Evolutionary conservation across 2,329 filamentous ascomycete genomes (phyloP), one percentile per base, ranked within the genome.

Genomic region (Colletotrichum coccodes): DNA sequence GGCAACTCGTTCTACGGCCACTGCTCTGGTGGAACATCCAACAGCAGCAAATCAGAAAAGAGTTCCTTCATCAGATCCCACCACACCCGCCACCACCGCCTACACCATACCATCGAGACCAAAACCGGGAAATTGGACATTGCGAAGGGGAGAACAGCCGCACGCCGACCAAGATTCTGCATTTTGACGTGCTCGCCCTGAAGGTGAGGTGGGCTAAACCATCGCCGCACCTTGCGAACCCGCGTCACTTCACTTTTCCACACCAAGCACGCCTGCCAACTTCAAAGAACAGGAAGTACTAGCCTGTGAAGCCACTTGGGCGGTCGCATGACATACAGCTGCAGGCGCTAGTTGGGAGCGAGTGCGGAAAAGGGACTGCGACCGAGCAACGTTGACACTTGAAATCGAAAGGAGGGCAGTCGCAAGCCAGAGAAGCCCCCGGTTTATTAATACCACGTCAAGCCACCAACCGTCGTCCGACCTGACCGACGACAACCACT

Each of bases 291-390:
- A 21, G n/a, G 30, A 44, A 30, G 28, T 12, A 46, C 28, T 38
- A 12, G 56, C 18, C 14, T 38, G n/a, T 28, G 23, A 30, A 42
- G 36, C 36, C 52, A 11, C 21, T 46, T 50, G 26, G 11, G 49
- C 52, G 40, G 54, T 60, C 47, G 54, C 47, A 65, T 68, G 54
- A 68, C 49, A 65, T 21, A 28, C 26, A 34, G 40, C 40, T 38
- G 47, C 38, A 59, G 47, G 42, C 65, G 61, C 54, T 49, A 40
- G 44, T 32, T 32, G 40, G 30, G 44, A 49, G 65, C 40, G 42
- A n/a, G 34, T 52, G 21, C 40, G 50, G 34, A 46, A 56, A 49
- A 65, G 23, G 38, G 38, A 67, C 44, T 26, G 30, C 32, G 32
- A 50, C 32, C 21, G 32, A 60, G 44, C 57, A 44, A 38, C 44